Percentiles rank a stretch among this genome's conserved stretches.
These are phyloP conservation scores for Albugo laibachii DNA, from an alignment of 352 stramenopile genomes.

Conservation along the genomic window DNA sequence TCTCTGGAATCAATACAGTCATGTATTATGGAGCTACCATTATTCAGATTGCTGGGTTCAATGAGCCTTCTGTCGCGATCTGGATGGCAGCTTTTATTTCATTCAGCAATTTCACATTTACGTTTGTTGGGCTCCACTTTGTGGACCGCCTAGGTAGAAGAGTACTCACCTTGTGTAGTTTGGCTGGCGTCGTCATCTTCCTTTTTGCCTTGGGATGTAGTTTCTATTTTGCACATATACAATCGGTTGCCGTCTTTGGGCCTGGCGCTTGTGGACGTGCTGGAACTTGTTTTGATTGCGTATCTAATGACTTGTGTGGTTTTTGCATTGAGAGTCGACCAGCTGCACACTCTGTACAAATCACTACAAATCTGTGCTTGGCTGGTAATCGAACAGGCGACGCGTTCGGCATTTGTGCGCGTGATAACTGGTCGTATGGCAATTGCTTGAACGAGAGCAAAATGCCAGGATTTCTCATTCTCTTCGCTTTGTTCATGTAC, in stretches of 20 bases:
- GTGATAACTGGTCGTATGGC: constrained; percentile 17
- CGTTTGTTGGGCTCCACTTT: constrained; percentile 35
- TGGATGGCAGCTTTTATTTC: constrained; percentile 56
- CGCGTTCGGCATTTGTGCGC: constrained; percentile 8
- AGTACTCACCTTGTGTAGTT: constrained; percentile 24
- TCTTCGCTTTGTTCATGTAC: constrained; percentile 48
- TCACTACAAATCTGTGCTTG: constrained; percentile 12
- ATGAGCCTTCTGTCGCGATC: constrained; percentile 40
- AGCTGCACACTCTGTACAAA: background rate
- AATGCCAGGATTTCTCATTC: constrained; percentile 22
- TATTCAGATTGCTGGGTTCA: constrained; percentile 65
- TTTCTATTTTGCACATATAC: constrained; percentile 19
- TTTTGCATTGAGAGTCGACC: constrained; percentile 11
- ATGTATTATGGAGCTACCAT: constrained; percentile 78
- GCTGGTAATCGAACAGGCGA: constrained; percentile 6
- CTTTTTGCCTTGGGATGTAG: constrained; percentile 19
- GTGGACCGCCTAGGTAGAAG: constrained; percentile 26
- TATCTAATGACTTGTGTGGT: constrained; percentile 34
- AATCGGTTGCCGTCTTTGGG: constrained; percentile 14
- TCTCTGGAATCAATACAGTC: constrained; percentile 77
- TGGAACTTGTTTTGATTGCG: constrained; percentile 45
- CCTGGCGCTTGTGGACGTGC: constrained; percentile 17
- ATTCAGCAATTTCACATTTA: constrained; percentile 52
- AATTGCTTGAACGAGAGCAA: constrained; percentile 28
- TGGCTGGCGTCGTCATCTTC: constrained; percentile 20